These are phyloP conservation scores for Claviceps pusilla DNA, from an alignment of 2,329 filamentous ascomycete species.

Conservation along the genomic window DNA sequence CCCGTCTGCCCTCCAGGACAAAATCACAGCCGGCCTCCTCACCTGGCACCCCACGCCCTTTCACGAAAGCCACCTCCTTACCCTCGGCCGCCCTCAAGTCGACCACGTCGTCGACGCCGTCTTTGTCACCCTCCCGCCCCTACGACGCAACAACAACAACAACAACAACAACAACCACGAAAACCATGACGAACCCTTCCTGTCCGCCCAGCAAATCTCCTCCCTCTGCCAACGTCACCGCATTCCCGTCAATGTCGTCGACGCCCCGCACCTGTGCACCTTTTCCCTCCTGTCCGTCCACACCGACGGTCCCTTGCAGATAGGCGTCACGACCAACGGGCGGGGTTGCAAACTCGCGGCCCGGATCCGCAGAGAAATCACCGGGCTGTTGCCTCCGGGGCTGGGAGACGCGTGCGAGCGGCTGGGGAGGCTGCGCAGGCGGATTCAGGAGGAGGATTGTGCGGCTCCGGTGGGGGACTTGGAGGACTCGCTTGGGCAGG, in stretches of 20 bases:
- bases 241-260: conserved; percentile 86
- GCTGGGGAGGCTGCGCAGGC: conserved; percentile 56
- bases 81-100: conserved; percentile 66
- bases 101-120: conserved; percentile 73
- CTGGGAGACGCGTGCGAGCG: conserved; percentile 65
- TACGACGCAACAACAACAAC: conserved; percentile 24
- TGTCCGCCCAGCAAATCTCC: conserved; percentile 47
- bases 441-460: conserved; percentile 59
- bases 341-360: conserved; percentile 88
- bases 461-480: conserved; percentile 20
- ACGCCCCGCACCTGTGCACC: conserved; percentile 72
- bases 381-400: conserved; percentile 57
- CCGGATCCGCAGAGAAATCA: conserved; percentile 76
- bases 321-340: conserved; percentile 91
- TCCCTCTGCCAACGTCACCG: conserved; percentile 60
- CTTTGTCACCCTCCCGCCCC: conserved; percentile 57
- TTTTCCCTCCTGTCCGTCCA: conserved; percentile 84
- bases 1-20: conserved; percentile 43
- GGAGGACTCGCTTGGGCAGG: conserved; percentile 57
- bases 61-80: conserved; percentile 54
- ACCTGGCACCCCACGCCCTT: conserved; percentile 54
- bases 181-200: not conserved
- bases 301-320: conserved; percentile 78
- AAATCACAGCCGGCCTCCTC: conserved; percentile 51
- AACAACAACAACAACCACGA: not conserved